Evolutionary conservation across 169 alveolate species (phyloP).

Genomic region (Sarcocystis neurona): DNA sequence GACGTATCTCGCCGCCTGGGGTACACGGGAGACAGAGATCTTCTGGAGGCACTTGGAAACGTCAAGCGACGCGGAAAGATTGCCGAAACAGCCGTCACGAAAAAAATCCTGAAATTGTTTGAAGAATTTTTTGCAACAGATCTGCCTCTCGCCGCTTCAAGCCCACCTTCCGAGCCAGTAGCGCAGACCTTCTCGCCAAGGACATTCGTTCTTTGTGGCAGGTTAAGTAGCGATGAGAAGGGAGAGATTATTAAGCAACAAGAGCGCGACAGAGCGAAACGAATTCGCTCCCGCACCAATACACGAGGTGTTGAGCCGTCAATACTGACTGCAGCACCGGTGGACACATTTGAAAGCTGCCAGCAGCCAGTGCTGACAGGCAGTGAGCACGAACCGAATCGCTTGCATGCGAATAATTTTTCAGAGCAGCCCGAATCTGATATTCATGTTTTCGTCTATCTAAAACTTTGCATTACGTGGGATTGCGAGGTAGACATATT

Average conservation of each 20-base stretch:
- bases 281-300: not conserved
- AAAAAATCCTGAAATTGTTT: not conserved
- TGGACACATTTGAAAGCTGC: no score
- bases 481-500: conserved; percentile 12
- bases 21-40: conserved; percentile 23
- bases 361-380: no score
- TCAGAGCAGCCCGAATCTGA: not conserved
- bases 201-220: conserved; percentile 6
- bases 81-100: not conserved
- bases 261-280: not conserved
- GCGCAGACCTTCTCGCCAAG: conserved; percentile 1
- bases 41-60: not conserved
- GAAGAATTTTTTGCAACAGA: conserved; percentile 14
- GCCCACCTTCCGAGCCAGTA: not conserved
- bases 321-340: no score
- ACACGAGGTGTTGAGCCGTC: no score
- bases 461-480: conserved; percentile 23
- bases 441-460: not conserved
- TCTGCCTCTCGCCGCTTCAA: not conserved
- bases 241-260: conserved; percentile 13
- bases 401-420: not conserved
- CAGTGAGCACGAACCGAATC: not conserved
- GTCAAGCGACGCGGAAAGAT: conserved; percentile 24
- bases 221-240: not conserved
- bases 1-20: conserved; percentile 29